Evolutionary conservation across 192 early-diverging fungal species (phyloP).

Genomic region (Backusella sp.): DNA sequence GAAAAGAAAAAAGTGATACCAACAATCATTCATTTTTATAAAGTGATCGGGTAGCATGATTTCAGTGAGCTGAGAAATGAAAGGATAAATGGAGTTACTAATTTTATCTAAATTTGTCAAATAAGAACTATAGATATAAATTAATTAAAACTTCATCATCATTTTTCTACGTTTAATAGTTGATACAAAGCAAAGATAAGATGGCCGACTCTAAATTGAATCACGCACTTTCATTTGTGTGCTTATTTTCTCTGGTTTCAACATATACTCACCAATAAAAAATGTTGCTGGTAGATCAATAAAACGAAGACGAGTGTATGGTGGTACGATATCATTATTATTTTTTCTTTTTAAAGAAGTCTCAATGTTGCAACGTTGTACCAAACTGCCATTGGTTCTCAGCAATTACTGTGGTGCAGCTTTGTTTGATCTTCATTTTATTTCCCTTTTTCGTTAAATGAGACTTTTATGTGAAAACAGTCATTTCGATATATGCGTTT

Average conservation of each 20-base stretch:
- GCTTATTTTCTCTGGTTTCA: not conserved
- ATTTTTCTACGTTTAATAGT: not conserved
- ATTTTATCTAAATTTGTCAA: not conserved
- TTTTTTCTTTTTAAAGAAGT: conserved; percentile 2
- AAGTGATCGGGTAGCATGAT: not conserved
- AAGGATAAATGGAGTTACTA: conserved; percentile 3
- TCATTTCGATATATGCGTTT: not conserved
- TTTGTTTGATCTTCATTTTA: not conserved
- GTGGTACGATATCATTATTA: not conserved
- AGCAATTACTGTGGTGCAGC: not conserved
- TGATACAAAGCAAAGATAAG: not conserved
- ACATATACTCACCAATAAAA: not conserved
- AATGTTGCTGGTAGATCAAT: not conserved
- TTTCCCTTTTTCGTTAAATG: not conserved
- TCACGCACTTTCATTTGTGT: not conserved
- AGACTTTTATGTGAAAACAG: not conserved
- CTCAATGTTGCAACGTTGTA: conserved; percentile 6
- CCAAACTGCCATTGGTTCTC: not conserved
- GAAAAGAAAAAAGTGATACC: not conserved
- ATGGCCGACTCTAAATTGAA: not conserved
- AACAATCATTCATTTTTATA: not conserved
- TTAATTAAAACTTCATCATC: not conserved
- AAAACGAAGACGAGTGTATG: not conserved
- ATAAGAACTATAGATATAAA: not conserved
- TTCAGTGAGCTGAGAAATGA: not conserved